These are phyloP conservation scores for Rheum nobile DNA, from an alignment of 148 eudicot genomes.

Conservation along the genomic window DNA sequence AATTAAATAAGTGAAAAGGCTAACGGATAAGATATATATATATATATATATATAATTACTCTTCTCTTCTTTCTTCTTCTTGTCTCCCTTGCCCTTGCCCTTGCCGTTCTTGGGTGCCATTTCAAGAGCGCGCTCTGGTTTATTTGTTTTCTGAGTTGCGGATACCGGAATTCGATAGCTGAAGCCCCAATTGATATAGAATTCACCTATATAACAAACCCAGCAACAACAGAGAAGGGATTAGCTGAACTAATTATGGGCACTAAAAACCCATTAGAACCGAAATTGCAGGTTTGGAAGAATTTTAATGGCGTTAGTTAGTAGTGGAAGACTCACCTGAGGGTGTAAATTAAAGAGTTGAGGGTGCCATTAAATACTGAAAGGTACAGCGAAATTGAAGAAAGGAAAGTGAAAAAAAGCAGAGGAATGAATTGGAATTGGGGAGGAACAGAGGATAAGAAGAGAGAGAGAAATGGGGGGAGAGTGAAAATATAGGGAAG, in stretches of 20 bases:
- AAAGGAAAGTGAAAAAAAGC: neutral
- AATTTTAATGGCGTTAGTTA: neutral
- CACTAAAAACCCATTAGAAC: neutral
- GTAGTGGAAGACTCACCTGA: neutral
- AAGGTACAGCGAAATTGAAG: neutral
- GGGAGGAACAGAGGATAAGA: slow-evolving; percentile 8
- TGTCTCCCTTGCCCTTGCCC: slow-evolving; percentile 84
- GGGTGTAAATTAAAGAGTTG: neutral
- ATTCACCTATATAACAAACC: neutral
- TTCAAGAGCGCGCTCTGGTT: slow-evolving; percentile 4
- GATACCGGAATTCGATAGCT: neutral
- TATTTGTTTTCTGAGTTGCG: neutral
- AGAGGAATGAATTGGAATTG: neutral
- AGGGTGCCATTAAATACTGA: neutral
- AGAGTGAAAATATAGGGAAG: slow-evolving; percentile 2
- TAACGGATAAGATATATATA: neutral
- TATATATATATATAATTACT: slow-evolving; percentile 41
- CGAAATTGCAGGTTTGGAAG: neutral
- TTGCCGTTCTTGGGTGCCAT: slow-evolving; percentile 97
- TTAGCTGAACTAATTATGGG: neutral
- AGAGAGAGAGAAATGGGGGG: slow-evolving; percentile 15
- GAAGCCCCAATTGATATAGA: neutral
- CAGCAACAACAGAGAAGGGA: neutral
- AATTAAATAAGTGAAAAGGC: neutral
- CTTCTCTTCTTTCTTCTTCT: slow-evolving; percentile 98